These are phyloP conservation scores for Torulaspora maleeae DNA, from an alignment of 805 yeast genomes.

Conservation along the genomic window DNA sequence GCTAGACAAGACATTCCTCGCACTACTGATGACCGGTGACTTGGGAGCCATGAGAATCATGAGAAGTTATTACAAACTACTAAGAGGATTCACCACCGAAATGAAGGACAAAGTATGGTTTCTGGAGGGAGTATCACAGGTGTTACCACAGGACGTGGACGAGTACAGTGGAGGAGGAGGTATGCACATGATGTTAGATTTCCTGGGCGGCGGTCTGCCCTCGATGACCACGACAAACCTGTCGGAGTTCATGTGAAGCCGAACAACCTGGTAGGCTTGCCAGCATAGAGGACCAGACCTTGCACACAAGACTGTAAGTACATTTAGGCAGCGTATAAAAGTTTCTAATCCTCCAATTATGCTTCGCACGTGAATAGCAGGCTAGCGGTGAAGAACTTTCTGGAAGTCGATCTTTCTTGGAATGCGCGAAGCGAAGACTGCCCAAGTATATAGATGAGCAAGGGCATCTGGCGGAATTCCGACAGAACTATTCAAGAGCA, in stretches of 20 bases:
- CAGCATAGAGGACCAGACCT: not conserved
- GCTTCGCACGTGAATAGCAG: slow-evolving; percentile 3
- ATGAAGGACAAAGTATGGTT: slow-evolving; percentile 92
- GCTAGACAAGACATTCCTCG: slow-evolving; percentile 73
- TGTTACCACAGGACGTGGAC: slow-evolving; percentile 87
- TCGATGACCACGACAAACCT: slow-evolving; percentile 44
- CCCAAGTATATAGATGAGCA: not conserved
- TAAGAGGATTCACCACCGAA: slow-evolving; percentile 76
- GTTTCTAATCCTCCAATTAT: not conserved
- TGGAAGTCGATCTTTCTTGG: slow-evolving; percentile 1
- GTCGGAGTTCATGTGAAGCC: slow-evolving; percentile 28
- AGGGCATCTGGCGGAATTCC: too few species aligned
- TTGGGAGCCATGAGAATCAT: slow-evolving; percentile 84
- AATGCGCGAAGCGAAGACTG: not conserved
- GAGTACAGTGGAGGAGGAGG: slow-evolving; percentile 89
- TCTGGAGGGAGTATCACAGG: slow-evolving; percentile 83
- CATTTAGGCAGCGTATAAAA: not conserved
- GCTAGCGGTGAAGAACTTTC: slow-evolving; percentile 4
- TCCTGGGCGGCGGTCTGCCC: slow-evolving; percentile 64
- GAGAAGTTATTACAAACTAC: slow-evolving; percentile 78
- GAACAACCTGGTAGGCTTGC: not conserved
- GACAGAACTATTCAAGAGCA: not conserved
- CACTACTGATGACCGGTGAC: slow-evolving; percentile 78
- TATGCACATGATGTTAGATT: slow-evolving; percentile 87
- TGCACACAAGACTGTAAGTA: not conserved